These are phyloP conservation scores for Ogataea polymorpha DNA, from an alignment of 805 yeast species.

Conservation along the genomic window DNA sequence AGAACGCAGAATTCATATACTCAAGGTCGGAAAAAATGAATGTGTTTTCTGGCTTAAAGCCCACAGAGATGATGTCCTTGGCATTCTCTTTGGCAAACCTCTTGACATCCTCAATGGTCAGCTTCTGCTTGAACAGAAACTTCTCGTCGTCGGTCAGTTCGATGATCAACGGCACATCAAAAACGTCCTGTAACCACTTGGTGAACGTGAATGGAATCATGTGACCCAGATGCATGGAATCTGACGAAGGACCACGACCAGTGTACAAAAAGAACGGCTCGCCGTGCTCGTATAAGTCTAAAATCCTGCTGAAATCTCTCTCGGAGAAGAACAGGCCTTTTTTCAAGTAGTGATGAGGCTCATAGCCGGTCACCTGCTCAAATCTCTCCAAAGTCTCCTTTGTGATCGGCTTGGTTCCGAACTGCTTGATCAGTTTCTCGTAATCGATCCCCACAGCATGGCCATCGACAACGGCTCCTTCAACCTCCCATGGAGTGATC, in stretches of 20 bases:
- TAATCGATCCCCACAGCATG: conserved; percentile 88
- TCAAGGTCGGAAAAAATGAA: conserved; percentile 90
- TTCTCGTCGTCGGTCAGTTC: conserved; percentile 97
- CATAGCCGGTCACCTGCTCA: conserved; percentile 77
- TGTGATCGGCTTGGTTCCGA: conserved; percentile 77
- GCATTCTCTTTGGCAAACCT: conserved; percentile 77
- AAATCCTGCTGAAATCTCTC: conserved; percentile 73
- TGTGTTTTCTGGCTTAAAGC: conserved; percentile 92
- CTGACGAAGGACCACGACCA: conserved; percentile 95
- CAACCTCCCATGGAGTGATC: conserved; percentile 98
- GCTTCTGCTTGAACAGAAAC: conserved; percentile 86
- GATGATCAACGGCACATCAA: conserved; percentile 91
- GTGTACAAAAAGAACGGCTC: conserved; percentile 94
- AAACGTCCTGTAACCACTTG: conserved; percentile 96
- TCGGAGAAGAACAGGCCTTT: conserved; percentile 93
- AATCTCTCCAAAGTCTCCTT: conserved; percentile 74
- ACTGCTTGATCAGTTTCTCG: conserved; percentile 78
- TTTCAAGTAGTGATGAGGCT: conserved; percentile 86
- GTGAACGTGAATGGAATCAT: conserved; percentile 94
- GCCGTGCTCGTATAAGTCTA: conserved; percentile 89
- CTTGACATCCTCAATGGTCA: conserved; percentile 87
- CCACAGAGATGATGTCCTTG: conserved; percentile 89
- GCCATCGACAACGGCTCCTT: conserved; percentile 97
- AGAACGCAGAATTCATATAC: conserved; percentile 91
- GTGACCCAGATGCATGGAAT: conserved; percentile 94